These are phyloP conservation scores for Suhomyces bolitotheri DNA, from an alignment of 1,139 yeast species.

Conservation along the genomic window DNA sequence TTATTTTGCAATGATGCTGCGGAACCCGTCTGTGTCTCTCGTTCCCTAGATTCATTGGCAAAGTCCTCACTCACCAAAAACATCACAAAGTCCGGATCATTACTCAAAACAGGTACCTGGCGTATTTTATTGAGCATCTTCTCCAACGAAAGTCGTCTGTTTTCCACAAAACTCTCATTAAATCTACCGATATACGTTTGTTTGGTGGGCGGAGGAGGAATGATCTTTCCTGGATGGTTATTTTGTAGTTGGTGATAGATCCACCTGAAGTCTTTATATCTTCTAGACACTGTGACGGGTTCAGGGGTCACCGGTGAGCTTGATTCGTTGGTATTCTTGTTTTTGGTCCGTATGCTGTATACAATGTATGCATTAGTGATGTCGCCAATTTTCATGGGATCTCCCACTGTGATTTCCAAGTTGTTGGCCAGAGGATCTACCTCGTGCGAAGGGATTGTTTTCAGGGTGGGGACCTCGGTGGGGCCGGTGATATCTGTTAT, in stretches of 20 bases:
- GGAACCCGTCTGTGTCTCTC: constrained; percentile 59
- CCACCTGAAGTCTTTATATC: constrained; percentile 86
- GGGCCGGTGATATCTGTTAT: constrained; percentile 1
- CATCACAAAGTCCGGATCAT: constrained; percentile 73
- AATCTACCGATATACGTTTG: constrained; percentile 84
- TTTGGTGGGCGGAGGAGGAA: constrained; percentile 97
- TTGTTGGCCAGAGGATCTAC: constrained; percentile 17
- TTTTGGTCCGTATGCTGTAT: constrained; percentile 67
- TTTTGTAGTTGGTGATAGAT: constrained; percentile 82
- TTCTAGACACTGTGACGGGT: constrained; percentile 59
- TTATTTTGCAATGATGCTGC: constrained; percentile 49
- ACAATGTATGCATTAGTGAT: constrained; percentile 86
- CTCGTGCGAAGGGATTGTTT: constrained; percentile 5
- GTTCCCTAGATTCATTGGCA: constrained; percentile 58
- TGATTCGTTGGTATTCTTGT: constrained; percentile 32
- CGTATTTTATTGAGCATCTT: constrained; percentile 78
- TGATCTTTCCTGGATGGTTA: constrained; percentile 85
- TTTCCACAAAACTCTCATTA: constrained; percentile 85
- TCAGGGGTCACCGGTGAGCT: constrained; percentile 25
- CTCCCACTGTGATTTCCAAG: constrained; percentile 76
- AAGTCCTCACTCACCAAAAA: constrained; percentile 79
- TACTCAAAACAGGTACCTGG: constrained; percentile 53
- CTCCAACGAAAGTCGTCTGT: constrained; percentile 82
- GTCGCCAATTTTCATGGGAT: constrained; percentile 91
- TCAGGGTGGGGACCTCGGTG: constrained; percentile 1